phyloP scores from a whole-genome alignment of 1,139 yeast species.

The Hyphopichia khmerensis region DNA sequence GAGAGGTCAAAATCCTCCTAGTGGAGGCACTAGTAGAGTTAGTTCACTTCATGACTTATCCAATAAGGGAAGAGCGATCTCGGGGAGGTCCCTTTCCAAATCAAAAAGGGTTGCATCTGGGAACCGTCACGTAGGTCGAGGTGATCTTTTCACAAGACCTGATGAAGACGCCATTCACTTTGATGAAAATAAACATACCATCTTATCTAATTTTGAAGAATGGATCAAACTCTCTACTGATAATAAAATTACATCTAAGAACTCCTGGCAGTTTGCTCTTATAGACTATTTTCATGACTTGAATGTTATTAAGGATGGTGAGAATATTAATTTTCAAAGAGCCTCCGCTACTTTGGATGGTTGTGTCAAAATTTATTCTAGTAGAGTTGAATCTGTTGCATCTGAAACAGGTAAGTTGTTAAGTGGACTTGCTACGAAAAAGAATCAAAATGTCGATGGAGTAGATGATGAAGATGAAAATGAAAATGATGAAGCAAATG shows the following conservation, averaged over 20 bases:
- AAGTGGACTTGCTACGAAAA: slow-evolving; percentile 60
- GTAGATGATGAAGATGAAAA: slow-evolving; percentile 15
- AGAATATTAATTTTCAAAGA: slow-evolving; percentile 41
- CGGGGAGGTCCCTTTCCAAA: slow-evolving; percentile 18
- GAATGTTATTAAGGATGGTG: slow-evolving; percentile 47
- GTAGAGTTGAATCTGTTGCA: slow-evolving; percentile 86
- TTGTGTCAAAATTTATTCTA: slow-evolving; percentile 41
- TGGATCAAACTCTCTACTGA: slow-evolving; percentile 91
- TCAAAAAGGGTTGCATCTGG: slow-evolving; percentile 17
- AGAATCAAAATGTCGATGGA: slow-evolving; percentile 14
- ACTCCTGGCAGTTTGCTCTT: slow-evolving; percentile 74
- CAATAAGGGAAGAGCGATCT: slow-evolving; percentile 25
- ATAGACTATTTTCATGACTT: slow-evolving; percentile 74
- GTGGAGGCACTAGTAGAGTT: slow-evolving; percentile 10
- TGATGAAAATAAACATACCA: slow-evolving; percentile 45
- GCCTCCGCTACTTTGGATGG: slow-evolving; percentile 42
- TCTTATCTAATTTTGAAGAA: slow-evolving; percentile 72
- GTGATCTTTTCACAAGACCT: slow-evolving; percentile 19
- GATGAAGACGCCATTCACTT: slow-evolving; percentile 43
- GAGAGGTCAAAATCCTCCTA: slow-evolving; percentile 9
- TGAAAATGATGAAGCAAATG: slow-evolving; percentile 4
- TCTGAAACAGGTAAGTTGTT: slow-evolving; percentile 84
- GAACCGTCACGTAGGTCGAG: slow-evolving; percentile 11
- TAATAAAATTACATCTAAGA: slow-evolving; percentile 68
- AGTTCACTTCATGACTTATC: slow-evolving; percentile 21